Conservation (phyloP, 2,329 filamentous ascomycete genomes). For the Penicillium sp. region DNA sequence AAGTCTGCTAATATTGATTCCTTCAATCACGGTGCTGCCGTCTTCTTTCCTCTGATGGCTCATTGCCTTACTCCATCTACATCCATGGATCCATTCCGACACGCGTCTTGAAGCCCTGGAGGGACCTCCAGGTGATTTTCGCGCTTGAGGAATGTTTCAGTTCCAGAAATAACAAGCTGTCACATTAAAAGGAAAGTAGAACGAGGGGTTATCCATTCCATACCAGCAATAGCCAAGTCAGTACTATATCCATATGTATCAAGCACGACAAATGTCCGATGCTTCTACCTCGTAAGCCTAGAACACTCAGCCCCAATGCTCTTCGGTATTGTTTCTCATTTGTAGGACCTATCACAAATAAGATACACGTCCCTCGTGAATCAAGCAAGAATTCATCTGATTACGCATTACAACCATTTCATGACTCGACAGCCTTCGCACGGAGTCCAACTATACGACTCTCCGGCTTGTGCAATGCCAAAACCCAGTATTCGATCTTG, state of each 20-base stretch:
- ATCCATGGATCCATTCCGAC: slow-evolving; percentile 22
- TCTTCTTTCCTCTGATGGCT: not conserved
- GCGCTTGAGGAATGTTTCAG: slow-evolving; percentile 14
- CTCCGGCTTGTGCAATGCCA: slow-evolving; percentile 62
- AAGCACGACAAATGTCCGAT: too few relatives aligned
- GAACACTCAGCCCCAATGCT: not conserved
- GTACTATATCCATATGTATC: not conserved
- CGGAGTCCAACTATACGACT: slow-evolving; percentile 74
- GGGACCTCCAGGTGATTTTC: not conserved
- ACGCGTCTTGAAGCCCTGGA: slow-evolving; percentile 21
- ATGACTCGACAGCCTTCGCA: slow-evolving; percentile 75
- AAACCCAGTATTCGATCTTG: slow-evolving; percentile 76
- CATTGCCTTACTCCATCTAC: not conserved
- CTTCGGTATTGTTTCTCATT: not conserved
- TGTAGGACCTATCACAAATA: too few relatives aligned
- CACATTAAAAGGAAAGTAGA: not conserved
- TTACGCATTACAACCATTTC: not conserved
- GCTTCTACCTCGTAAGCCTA: too few relatives aligned
- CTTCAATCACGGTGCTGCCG: too few relatives aligned
- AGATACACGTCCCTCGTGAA: not conserved
- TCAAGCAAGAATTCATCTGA: not conserved
- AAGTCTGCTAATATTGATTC: too few relatives aligned
- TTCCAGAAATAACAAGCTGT: slow-evolving; percentile 6
- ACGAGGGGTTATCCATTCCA: not conserved
- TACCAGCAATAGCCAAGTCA: not conserved